Evolutionary conservation across 1,284 basidiomycete species (phyloP).

Genomic region (Pholiota adiposa): DNA sequence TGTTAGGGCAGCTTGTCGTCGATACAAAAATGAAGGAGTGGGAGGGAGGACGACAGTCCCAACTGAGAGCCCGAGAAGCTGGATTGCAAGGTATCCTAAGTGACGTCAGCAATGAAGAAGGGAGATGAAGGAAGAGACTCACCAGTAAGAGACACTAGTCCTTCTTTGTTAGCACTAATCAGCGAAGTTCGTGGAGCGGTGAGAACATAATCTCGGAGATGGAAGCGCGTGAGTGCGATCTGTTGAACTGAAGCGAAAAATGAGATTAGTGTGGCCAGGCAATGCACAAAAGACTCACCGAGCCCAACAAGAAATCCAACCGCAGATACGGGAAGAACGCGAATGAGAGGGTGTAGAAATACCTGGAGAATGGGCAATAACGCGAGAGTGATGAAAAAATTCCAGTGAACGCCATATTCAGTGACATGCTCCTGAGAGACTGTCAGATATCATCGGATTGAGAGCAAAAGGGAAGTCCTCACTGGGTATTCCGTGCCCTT

Average conservation of each 20-base stretch:
- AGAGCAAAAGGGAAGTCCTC: conserved; percentile 28
- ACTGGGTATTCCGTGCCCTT: conserved; percentile 96
- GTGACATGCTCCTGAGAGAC: conserved; percentile 85
- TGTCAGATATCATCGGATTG: neutral
- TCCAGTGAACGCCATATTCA: conserved; percentile 98
- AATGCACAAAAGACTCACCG: conserved; percentile 44
- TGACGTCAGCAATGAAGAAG: neutral
- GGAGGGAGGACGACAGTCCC: conserved; percentile 85
- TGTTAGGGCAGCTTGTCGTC: conserved; percentile 37
- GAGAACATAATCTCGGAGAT: conserved; percentile 70
- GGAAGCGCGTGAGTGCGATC: conserved; percentile 54
- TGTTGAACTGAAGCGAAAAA: conserved; percentile 64
- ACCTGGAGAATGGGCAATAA: conserved; percentile 80
- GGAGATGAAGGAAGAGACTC: conserved; percentile 14
- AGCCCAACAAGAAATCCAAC: conserved; percentile 69
- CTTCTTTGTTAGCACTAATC: conserved; percentile 91
- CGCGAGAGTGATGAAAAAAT: conserved; percentile 96
- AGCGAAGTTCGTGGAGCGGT: conserved; percentile 63
- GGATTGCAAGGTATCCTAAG: conserved; percentile 88
- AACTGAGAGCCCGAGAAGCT: conserved; percentile 82
- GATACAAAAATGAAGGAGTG: conserved; percentile 73
- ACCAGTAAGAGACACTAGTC: conserved; percentile 83
- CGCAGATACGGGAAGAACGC: conserved; percentile 59
- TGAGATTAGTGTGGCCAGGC: neutral
- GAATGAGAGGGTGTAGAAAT: conserved; percentile 67